Conservation (phyloP, 2,329 filamentous ascomycete species). For the Colletotrichum kahawae region DNA sequence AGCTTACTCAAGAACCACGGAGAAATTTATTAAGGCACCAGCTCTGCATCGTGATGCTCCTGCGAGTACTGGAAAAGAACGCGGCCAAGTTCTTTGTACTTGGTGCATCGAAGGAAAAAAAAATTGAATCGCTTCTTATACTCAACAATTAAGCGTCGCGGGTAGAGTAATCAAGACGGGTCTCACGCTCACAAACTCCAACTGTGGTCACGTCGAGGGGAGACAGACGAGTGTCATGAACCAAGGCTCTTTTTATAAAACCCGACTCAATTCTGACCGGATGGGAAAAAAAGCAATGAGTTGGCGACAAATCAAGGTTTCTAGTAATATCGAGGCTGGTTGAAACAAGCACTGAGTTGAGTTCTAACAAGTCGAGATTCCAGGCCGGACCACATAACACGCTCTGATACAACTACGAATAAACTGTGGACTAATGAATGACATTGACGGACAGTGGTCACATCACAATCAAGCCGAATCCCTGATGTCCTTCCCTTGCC, state of each 20-base stretch:
- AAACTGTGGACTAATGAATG: not conserved
- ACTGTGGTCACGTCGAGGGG: no score
- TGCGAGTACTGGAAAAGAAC: not conserved
- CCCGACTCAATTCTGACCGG: not conserved
- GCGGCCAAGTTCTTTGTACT: no score
- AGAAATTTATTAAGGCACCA: no score
- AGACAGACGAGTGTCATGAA: not conserved
- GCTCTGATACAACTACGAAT: not conserved
- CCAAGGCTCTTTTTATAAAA: not conserved
- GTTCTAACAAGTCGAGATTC: not conserved
- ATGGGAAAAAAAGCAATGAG: no score
- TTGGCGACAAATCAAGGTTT: no score
- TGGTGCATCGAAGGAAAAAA: not conserved
- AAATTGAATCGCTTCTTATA: not conserved
- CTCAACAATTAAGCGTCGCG: not conserved
- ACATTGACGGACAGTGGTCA: accelerated
- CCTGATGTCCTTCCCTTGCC: not conserved
- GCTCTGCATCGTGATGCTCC: not conserved
- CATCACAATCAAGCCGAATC: accelerated
- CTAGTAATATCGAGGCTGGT: not conserved
- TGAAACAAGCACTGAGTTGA: not conserved
- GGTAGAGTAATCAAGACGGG: not conserved
- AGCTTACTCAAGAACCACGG: not conserved
- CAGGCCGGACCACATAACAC: not conserved
- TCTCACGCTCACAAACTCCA: no score